Conservation (phyloP, 495 filamentous ascomycete genomes). For the Hyaloscypha variabilis region DNA sequence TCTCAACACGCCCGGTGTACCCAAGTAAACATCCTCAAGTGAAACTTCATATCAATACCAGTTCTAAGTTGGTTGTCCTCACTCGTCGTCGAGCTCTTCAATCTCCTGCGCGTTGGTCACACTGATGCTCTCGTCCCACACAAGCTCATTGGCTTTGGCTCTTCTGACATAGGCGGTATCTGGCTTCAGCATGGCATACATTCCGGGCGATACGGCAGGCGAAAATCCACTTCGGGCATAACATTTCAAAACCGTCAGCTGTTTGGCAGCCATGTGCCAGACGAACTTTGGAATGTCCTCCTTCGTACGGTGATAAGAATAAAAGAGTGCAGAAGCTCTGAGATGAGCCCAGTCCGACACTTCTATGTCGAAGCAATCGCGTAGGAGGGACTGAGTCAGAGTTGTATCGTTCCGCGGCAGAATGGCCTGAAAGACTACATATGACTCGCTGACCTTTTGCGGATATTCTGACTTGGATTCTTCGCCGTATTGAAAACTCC, state of each 20-base stretch:
- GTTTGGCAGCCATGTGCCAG: constrained; percentile 66
- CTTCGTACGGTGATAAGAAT: constrained; percentile 15
- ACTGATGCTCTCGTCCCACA: neutral
- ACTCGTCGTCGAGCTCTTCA: constrained; percentile 9
- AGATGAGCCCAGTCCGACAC: constrained; percentile 56
- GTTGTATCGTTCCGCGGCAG: constrained; percentile 32
- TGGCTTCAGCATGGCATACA: constrained; percentile 48
- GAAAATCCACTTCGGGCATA: constrained; percentile 22
- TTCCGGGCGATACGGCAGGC: constrained; percentile 39
- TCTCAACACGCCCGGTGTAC: neutral
- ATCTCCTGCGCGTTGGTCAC: constrained; percentile 13
- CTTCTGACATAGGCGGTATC: constrained; percentile 37
- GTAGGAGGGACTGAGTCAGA: constrained; percentile 39
- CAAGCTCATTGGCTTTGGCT: neutral
- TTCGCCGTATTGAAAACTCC: neutral
- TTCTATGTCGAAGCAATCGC: constrained; percentile 47
- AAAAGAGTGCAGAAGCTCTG: constrained; percentile 65
- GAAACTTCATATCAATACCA: no score
- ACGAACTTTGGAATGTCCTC: constrained; percentile 40
- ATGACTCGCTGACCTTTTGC: constrained; percentile 40
- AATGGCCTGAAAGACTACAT: constrained; percentile 49
- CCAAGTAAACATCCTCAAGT: neutral
- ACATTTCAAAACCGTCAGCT: constrained; percentile 64
- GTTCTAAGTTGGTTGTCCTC: neutral
- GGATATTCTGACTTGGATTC: neutral